Base-by-base conservation (phyloP, 2,329 filamentous ascomycete genomes). In the Xylaria sp. region DNA sequence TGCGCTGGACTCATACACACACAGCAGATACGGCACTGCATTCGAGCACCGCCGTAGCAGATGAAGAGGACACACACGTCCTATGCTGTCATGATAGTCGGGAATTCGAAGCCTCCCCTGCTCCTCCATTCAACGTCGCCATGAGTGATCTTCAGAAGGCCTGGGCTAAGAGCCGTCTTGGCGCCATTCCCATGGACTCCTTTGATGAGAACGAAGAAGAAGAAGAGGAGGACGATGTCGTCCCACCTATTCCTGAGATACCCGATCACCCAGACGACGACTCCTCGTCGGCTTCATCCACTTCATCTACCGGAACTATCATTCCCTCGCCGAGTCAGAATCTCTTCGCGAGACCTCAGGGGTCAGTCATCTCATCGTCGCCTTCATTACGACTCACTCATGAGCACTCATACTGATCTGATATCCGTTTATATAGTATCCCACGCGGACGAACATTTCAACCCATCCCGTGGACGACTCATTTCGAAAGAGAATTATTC, bases 271-370 rank as follows among this genome's bases (percentile, higher is more conserved):
- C 74, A 48, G 83, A 90, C 67, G 85, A 87, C 64, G 87, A 90
- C 72, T 89, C 86, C 11, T 90, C 86, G 0, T 88, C 85, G 7
- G 84, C 90, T 11, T 96, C 89, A 0, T 96, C 92, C n/a, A 87
- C 91, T 44, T 96, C 92, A 2, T 97, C 92, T 1, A 91, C 92
- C 2, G 92, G 92, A 30, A 97, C 93, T n/a, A 83, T 97, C 62
- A 88, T 91, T 64, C 91, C 92, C 0, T 90, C 89, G 3, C 83
- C 85, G 5, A 88, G 83, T 66, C 84, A 87, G 67, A 87, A 87
- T 63, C 78, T 92, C 47, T 91, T 92, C 76, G 88, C 88, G 59
- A 82, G 87, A 65, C 85, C 87, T 52, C 81, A 83, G 75, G 82
- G 85, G 88, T 90, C 78, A 70, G 54, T 76, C 76, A 58, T 52